Conservation (phyloP, 148 eudicot species). For the Selenicereus undatus region DNA sequence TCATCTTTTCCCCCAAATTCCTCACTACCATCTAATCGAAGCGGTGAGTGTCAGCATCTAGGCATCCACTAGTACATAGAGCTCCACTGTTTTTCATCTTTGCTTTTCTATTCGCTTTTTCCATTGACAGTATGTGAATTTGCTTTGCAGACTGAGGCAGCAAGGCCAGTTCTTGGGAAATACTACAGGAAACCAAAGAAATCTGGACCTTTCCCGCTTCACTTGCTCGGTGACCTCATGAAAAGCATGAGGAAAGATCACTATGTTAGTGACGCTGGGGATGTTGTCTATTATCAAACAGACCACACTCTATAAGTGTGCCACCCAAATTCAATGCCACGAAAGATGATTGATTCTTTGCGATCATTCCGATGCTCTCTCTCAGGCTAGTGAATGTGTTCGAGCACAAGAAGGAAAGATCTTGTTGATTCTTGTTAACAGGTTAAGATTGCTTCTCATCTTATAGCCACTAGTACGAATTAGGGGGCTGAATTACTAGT, state of each 20-base stretch:
- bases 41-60: slow-evolving; percentile 42
- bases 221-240: slow-evolving; percentile 45
- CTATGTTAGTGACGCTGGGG: slow-evolving; percentile 71
- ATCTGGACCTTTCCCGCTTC: slow-evolving; percentile 60
- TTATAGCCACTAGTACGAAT: background rate
- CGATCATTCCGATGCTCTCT: slow-evolving; percentile 9
- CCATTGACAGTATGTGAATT: slow-evolving; percentile 6
- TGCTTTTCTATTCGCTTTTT: background rate
- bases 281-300: slow-evolving; percentile 60
- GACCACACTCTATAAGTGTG: slow-evolving; percentile 37
- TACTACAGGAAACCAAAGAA: slow-evolving; percentile 60
- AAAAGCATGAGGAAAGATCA: slow-evolving; percentile 67
- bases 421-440: slow-evolving; percentile 1
- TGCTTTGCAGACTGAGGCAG: slow-evolving; percentile 62
- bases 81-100: background rate
- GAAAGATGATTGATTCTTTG: slow-evolving; percentile 18
- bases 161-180: slow-evolving; percentile 64
- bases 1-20: slow-evolving; percentile 80
- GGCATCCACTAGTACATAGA: background rate
- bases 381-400: background rate
- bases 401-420: slow-evolving; percentile 8
- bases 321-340: background rate
- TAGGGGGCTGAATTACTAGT: background rate
- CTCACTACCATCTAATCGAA: slow-evolving; percentile 72
- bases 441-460: background rate